Evolutionary conservation across 1,139 yeast genomes (phyloP), one percentile per base, ranked within the genome.

Genomic region (Magnusiomyces ingens): DNA sequence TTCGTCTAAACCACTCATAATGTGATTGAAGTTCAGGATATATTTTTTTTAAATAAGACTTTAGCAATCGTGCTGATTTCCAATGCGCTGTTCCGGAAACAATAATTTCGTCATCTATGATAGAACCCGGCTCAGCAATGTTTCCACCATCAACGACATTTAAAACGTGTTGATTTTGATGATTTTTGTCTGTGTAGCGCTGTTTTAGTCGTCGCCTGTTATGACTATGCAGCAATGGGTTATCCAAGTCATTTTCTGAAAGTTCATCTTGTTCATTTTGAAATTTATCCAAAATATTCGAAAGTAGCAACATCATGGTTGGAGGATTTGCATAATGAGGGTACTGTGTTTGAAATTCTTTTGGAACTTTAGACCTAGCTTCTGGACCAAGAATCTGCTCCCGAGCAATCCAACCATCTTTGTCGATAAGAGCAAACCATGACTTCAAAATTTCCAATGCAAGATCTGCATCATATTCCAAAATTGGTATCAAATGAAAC

Each of bases 241-340:
- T 21, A 3, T 36, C 2, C 5, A 18, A n/a, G n/a, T 37, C 48
- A 12, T 48, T 45, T 17, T 52, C 57, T 3, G 54, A 18, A 3
- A 35, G n/a, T 3, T 43, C 43, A 22, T 47, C 42, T 45, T 51
- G 56, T 44, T 49, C 54, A 17, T 54, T 48, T 35, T 59, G 69
- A 0, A 78, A 78, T 55, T 75, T 73, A 26, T 80, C 81, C 45
- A 89, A 71, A 56, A 93, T 71, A 57, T 81, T 81, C 13, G 87
- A 81, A 58, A 94, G 82, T 0, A 88, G 82, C 61, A 93, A 75
- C 80, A 91, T 82, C 61, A 93, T 69, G 0, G 99, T 94, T 17
- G 99, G 99, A 1, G 99, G 99, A 62, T 93, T 93, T 5, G 96
- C 98, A 63, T 88, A 84, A 57, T 84, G 81, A 3, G 96, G 95